Evolutionary conservation across 257 asterid species (phyloP).

Genomic region (Petunia axillaris): DNA sequence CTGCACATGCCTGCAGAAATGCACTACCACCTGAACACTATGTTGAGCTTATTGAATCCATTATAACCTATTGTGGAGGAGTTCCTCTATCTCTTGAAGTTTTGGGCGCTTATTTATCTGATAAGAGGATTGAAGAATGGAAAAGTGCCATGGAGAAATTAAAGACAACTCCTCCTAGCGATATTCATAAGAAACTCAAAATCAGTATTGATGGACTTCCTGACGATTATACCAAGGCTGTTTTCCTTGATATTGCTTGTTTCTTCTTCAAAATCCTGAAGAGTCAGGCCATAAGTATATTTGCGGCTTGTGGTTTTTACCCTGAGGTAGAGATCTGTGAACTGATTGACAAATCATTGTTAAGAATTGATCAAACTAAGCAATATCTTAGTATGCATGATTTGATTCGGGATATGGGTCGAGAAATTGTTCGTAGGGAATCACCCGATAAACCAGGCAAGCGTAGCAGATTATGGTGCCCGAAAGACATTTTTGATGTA

Average conservation of each 20-base stretch:
- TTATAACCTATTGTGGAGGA: neutral
- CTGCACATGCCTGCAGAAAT: neutral
- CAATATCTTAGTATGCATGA: neutral
- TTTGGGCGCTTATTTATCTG: neutral
- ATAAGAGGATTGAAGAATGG: neutral
- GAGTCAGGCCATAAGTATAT: neutral
- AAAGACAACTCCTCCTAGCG: neutral
- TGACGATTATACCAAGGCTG: neutral
- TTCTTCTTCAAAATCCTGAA: neutral
- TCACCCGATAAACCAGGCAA: neutral
- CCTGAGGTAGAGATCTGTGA: neutral
- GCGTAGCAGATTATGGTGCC: neutral
- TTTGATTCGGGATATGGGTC: conserved; percentile 2
- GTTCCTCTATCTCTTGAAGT: neutral
- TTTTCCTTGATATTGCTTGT: conserved; percentile 19
- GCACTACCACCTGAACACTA: neutral
- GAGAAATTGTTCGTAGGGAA: neutral
- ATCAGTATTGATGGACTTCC: conserved; percentile 2
- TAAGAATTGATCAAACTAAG: neutral
- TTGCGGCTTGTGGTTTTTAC: neutral
- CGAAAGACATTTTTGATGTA: neutral
- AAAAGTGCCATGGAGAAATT: neutral
- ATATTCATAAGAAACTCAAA: neutral
- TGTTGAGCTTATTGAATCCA: neutral
- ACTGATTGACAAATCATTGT: neutral